These are phyloP conservation scores for Hemileccinum rubropunctum DNA, from an alignment of 768 basidiomycete genomes.

Conservation along the genomic window DNA sequence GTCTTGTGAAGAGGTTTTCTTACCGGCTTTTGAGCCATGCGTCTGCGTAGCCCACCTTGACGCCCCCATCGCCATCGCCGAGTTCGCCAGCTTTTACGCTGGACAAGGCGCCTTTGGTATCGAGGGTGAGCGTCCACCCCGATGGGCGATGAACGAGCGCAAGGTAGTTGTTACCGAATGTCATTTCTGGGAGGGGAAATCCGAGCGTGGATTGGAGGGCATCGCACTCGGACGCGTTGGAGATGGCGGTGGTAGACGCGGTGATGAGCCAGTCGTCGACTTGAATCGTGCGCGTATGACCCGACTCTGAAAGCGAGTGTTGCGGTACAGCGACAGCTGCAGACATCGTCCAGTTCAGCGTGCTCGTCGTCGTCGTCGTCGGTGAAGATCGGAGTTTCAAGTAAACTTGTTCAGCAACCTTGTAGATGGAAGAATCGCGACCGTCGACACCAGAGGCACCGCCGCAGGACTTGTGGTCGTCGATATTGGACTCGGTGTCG, in stretches of 20 bases:
- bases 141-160: conserved; percentile 61
- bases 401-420: background rate
- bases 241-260: conserved; percentile 73
- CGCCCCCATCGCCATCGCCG: conserved; percentile 80
- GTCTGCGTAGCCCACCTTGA: conserved; percentile 93
- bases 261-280: conserved; percentile 69
- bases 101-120: conserved; percentile 62
- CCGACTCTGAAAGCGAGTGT: conserved; percentile 67
- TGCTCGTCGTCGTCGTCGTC: conserved; percentile 7
- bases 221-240: conserved; percentile 74
- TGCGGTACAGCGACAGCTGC: conserved; percentile 49
- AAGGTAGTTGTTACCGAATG: conserved; percentile 83
- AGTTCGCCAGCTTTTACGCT: conserved; percentile 76
- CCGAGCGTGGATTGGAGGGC: conserved; percentile 59
- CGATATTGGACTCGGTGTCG: conserved; percentile 86
- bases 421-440: conserved; percentile 43
- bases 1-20: background rate
- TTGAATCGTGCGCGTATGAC: conserved; percentile 66
- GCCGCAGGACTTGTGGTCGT: conserved; percentile 86
- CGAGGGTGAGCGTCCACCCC: conserved; percentile 66
- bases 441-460: conserved; percentile 71
- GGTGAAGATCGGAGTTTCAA: conserved; percentile 28
- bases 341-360: conserved; percentile 29
- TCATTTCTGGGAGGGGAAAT: conserved; percentile 94
- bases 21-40: conserved; percentile 91